Base-by-base conservation (phyloP, 768 basidiomycete genomes). In the Rhizopogon roseolus region DNA sequence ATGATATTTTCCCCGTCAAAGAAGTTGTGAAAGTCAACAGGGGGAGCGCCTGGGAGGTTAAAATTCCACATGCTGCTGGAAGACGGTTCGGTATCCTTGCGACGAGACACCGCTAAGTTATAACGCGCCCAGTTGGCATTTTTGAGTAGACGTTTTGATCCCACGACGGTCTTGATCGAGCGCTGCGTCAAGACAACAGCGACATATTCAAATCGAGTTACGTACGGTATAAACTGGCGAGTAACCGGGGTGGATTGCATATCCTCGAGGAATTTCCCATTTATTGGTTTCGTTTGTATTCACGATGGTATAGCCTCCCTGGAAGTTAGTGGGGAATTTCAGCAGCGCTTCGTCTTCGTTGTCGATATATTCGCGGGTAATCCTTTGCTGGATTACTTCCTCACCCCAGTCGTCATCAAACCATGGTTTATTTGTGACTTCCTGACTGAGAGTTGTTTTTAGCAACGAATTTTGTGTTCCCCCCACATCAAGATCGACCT, bases 61-160 rank as follows among this genome's bases (percentile, higher is more conserved):
- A 81, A 71, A 63, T 85, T 86, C 82, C 84, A 87, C 68, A 77
- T 76, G 41, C 72, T 73, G 54, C 79, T 81, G 13, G 79, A 80
- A 1, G 72, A 69, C 5, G 80, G 82, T 65, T 87, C 85, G 0
- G 75, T 76, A 17, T 86, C 85, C 65, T 87, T 84, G 39, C 79
- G 73, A 50, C 65, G 69, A n/a, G 81, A 78, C 11, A 85, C 76
- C 1, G 81, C 81, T 5, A 85, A 66, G 62, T 82, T 81, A 61
- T 85, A 81, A 39, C 81, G 76, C 2, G 84, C 84, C 80, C 84
- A 87, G 59, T 86, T 81, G 6, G 80, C 82, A 50, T 85, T 86
- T 22, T 82, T 77, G 42, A 79, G 67, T 5, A 82, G 70, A 1
- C 83, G 75, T 66, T 84, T 85, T 28, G 78, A 81, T 7, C 83